Conservation (phyloP, 2,329 filamentous ascomycete species). For the Bipolaris gigantea region DNA sequence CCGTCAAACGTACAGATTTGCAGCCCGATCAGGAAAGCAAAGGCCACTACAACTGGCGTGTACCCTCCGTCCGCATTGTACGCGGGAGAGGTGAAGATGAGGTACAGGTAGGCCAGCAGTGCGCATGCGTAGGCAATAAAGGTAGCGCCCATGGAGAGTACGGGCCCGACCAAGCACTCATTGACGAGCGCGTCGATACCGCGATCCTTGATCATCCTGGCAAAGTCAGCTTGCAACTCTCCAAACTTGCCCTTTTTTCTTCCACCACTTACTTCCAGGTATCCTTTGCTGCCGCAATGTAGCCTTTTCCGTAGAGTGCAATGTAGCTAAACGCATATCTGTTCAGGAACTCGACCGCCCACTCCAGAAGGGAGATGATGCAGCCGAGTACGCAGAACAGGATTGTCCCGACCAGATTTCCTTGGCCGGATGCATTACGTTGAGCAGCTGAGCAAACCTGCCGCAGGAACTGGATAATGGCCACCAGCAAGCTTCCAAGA, state of each 20-base stretch:
- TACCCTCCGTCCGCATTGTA: conserved; percentile 72
- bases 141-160: conserved; percentile 72
- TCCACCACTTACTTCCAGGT: conserved; percentile 67
- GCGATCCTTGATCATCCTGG: conserved; percentile 80
- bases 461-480: conserved; percentile 81
- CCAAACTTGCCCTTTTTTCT: too few species aligned
- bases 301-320: conserved; percentile 86
- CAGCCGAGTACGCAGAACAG: conserved; percentile 77
- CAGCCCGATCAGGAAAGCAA: conserved; percentile 84
- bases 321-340: conserved; percentile 92
- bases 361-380: conserved; percentile 75
- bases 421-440: conserved; percentile 63
- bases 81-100: conserved; percentile 75
- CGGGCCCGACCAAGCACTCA: conserved; percentile 70
- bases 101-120: conserved; percentile 82
- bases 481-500: conserved; percentile 81
- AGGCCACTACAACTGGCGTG: conserved; percentile 78
- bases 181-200: conserved; percentile 90
- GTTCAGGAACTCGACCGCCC: conserved; percentile 87
- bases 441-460: conserved; percentile 81
- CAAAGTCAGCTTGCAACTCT: conserved; percentile 15
- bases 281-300: conserved; percentile 82
- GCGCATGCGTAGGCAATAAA: conserved; percentile 84
- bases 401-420: conserved; percentile 68
- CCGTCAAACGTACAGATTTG: conserved; percentile 70